Conservation (phyloP, 208 protist genomes). For the Trypanosoma vivax region DNA sequence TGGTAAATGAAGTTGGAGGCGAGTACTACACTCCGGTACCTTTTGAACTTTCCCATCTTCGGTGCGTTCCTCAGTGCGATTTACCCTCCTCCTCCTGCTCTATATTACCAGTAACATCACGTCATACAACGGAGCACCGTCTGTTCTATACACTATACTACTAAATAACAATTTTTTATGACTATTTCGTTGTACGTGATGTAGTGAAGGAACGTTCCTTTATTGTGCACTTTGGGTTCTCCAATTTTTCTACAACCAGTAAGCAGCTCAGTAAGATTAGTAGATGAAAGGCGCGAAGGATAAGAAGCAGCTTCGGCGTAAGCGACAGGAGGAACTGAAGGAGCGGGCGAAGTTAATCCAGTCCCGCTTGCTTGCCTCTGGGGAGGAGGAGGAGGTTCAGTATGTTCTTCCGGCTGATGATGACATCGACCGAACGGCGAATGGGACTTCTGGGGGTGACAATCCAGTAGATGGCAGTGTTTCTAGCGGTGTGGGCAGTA, state of each 20-base stretch:
- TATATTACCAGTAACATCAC: no score
- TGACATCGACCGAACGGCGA: neutral
- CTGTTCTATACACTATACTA: no score
- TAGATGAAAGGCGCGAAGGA: slow-evolving; percentile 12
- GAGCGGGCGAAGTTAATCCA: slow-evolving; percentile 32
- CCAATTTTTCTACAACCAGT: neutral
- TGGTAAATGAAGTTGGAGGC: no score
- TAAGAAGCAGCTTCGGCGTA: slow-evolving; percentile 18
- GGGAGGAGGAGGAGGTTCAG: slow-evolving; percentile 23
- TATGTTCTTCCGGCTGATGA: slow-evolving; percentile 35
- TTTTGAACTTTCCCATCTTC: no score
- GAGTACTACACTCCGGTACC: no score
- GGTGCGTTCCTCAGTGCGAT: no score
- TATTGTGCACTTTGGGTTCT: no score
- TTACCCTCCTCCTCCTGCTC: no score
- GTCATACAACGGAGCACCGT: no score
- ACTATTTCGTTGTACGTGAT: no score
- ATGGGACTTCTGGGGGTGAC: neutral
- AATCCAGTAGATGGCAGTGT: neutral
- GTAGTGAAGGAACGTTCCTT: no score
- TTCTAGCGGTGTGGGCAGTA: neutral
- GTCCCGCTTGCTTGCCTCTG: slow-evolving; percentile 21
- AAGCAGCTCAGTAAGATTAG: neutral
- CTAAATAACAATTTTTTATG: no score
- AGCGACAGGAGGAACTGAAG: slow-evolving; percentile 44